A percentile compares a stretch with the other conserved stretches of the same genome.
phyloP scores from a whole-genome alignment of 768 basidiomycete species.

The Lentinus tigrinus region DNA sequence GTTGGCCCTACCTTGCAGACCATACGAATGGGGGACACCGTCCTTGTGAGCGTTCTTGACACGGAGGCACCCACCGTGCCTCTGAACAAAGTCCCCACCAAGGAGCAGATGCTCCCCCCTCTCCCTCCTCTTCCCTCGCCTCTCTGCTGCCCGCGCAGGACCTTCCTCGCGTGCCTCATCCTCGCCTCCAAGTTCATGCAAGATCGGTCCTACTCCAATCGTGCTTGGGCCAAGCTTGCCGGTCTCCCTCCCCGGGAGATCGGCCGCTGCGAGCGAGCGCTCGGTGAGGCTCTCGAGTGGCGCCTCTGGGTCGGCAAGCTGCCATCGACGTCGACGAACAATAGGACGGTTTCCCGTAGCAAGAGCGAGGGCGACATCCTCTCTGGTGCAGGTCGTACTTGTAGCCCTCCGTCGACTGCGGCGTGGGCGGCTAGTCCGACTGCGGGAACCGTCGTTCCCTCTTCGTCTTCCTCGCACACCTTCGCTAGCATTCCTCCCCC shows the following conservation, averaged over 20 bases:
- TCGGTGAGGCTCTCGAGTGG: constrained; percentile 86
- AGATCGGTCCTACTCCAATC: constrained; percentile 91
- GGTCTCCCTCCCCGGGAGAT: constrained; percentile 85
- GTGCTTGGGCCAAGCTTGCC: constrained; percentile 93
- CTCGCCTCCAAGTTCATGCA: constrained; percentile 91
- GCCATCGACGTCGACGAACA: constrained; percentile 1
- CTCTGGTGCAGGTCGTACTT: not conserved
- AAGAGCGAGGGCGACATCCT: constrained; percentile 23
- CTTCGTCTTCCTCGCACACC: not conserved
- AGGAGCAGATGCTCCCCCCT: constrained; percentile 21
- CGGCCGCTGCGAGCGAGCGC: constrained; percentile 82
- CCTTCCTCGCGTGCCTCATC: constrained; percentile 86
- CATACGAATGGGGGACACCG: constrained; percentile 8
- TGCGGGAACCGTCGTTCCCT: constrained; percentile 5
- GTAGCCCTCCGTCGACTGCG: constrained; percentile 10
- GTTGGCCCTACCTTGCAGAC: constrained; percentile 8
- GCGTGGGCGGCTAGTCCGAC: constrained; percentile 16
- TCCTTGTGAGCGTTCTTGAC: not conserved
- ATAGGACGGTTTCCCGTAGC: constrained; percentile 19
- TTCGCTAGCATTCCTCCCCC: constrained; percentile 6
- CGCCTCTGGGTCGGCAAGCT: constrained; percentile 90
- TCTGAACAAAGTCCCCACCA: not conserved
- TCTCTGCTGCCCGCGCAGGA: constrained; percentile 82
- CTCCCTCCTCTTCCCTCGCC: constrained; percentile 61
- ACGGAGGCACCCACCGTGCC: not conserved